Base-by-base conservation (phyloP, 106 monocot genomes). In the Hemerocallis citrina region DNA sequence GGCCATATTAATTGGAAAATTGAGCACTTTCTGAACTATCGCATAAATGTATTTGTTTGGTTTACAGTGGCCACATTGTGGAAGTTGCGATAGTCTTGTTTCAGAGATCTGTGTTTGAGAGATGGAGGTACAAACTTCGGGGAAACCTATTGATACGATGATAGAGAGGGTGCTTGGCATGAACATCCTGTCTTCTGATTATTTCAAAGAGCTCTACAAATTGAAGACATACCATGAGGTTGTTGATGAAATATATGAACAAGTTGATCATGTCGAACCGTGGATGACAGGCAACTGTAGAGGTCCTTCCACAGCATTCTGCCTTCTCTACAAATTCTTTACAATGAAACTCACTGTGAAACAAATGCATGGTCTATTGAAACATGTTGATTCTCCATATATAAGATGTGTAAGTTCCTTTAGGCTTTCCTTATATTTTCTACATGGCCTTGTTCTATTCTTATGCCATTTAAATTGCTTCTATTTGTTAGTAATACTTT, bases 281-380 rank as follows among this genome's bases (percentile, higher is more conserved):
- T 93, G 93, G 93, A 93, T 89, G 89, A 93, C 89, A 34, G 93
- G 89, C 43, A 93, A 93, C 66, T 93, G 89, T 39, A 85, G 93
- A 59, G 93, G 93, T 14, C 89, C 93, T 55, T 93, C 89, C 1
- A 82, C 93, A 39, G 89, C 93, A 54, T 93, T 89, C 62, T 93
- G 85, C 68, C 82, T 93, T 39, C 76, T 93, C 9, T 93, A 93
- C 67, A 93, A 93, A 44, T 82, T 93, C 31, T 93, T 93, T 57
- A 89, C 85, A 0, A 89, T 93, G 93, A 93, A 93, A 32, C 79
- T 93, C 46, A 93, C 93, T 28, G 82, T 93, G 44, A 93, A 89
- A 34, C 93, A 93, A 63, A 82, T 93, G 89, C 85, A 93, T 61
- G 85, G 85, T 0, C 45, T 93, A 27, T 55, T 93, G 81, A 89